A percentile compares a stretch with the other conserved stretches of the same genome.
Conservation (phyloP, 1,284 basidiomycete species). For the Apiotrichum siamense region DNA sequence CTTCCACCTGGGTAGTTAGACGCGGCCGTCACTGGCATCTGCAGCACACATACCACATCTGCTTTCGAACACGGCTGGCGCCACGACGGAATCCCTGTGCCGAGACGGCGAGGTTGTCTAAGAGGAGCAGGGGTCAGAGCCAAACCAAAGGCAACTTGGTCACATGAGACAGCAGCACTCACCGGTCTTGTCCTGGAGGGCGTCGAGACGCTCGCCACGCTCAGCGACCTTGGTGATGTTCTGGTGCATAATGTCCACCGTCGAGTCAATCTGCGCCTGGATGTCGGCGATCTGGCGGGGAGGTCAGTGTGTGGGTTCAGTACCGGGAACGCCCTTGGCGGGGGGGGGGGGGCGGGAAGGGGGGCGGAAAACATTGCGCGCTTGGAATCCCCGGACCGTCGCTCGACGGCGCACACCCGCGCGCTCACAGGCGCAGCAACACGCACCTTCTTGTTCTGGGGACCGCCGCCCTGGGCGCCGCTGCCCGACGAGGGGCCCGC, state of each 20-base stretch:
- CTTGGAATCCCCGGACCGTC: no score
- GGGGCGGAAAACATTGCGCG: no score
- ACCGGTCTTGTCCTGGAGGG: conserved; percentile 97
- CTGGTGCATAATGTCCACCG: conserved; percentile 93
- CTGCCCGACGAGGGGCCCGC: conserved; percentile 32
- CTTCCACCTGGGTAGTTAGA: conserved; percentile 69
- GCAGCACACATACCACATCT: conserved; percentile 55
- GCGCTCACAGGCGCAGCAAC: background rate
- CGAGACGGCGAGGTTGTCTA: conserved; percentile 95
- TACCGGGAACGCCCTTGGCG: no score
- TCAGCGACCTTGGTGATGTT: conserved; percentile 89
- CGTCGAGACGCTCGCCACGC: conserved; percentile 87
- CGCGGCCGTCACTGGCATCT: conserved; percentile 17
- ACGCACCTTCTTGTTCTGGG: conserved; percentile 57
- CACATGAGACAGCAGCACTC: no score
- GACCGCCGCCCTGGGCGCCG: conserved; percentile 7
- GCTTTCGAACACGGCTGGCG: conserved; percentile 95
- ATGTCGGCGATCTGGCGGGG: conserved; percentile 77
- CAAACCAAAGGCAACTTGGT: no score
- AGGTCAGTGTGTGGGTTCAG: no score
- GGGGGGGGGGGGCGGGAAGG: no score
- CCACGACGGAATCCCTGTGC: conserved; percentile 97
- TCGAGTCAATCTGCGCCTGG: conserved; percentile 89
- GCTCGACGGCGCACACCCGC: background rate
- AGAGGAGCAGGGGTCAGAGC: no score